Evolutionary conservation across 2,329 filamentous ascomycete species (phyloP), one percentile per base, ranked within the genome.

Genomic region (Botryotinia globosa): DNA sequence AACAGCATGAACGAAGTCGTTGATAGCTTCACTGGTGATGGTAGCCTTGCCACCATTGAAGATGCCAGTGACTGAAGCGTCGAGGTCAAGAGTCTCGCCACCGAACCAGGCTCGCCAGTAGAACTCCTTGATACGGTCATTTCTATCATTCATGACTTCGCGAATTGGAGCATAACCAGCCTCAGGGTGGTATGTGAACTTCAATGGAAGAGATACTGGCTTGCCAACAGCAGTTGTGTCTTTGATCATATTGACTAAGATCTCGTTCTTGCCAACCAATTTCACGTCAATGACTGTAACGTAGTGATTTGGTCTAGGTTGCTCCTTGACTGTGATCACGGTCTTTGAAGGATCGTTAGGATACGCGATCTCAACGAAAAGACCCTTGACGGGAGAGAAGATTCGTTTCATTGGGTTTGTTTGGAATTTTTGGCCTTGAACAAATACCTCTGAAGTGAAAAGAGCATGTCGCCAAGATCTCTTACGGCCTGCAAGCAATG

Each of bases 91-190:
- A 61, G 87, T 83, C 80, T 97, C 94, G 74, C 94, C 88, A 59
- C 94, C 96, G 79, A 99, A 99, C 96, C 96, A 99, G 77, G 97
- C 91, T 78, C 91, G 91, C 90, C 97, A 99, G 87, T 99, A 99
- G 82, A 99, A 99, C 83, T 97, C 93, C 87, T 99, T 99, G 86
- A 99, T 98, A 76, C 94, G 92, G 81, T 99, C 95, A 81, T 99
- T 99, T 80, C 96, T 94, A 72, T 89, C 92, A 51, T 94, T 89
- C 96, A 99, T 99, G 75, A 98, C 92, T 83, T 99, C 96, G 74
- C 92, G 92, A 77, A 99, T 97, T 29, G 96, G 96, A n/a, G 97
- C 95, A 81, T 98, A 99, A 44, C 96, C 96, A 72, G 94, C 92
- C 83, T 98, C 95, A 2, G 96, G 96, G 81, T 94, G 93, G 84